Evolutionary conservation across 768 basidiomycete species (phyloP), one percentile per base, ranked within the genome.

Genomic region (Hygrocybe punicea): DNA sequence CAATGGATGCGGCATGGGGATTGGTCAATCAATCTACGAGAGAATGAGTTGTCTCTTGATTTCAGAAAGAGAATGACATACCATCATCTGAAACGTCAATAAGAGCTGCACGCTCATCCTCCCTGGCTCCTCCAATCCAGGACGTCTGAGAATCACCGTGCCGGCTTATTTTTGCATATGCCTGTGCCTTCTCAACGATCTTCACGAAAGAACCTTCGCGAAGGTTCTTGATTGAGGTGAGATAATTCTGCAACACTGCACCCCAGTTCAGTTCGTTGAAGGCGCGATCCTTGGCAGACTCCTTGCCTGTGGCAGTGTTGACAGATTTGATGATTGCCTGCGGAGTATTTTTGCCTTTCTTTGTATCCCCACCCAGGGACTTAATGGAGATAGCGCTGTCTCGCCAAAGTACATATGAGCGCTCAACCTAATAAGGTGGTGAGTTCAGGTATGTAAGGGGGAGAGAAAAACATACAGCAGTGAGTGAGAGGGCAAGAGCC

Each of bases 361-460:
- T 29, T 29, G 29, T 29, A 29, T 29, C 29, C 29, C 29, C 29
- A 29, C 29, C n/a, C 2, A 39, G 19, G 19, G 51, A 52, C 51
- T 52, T 33, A 11, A 37, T 35, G 11, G 51, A 34, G 16, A 52
- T 52, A 6, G 8, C 21, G 17, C 33, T 33, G 17, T 52, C 51
- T 35, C 17, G 8, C 51, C 51, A 52, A 17, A 52, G 37, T 17
- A 14, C 17, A 35, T 37, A 52, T 21, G 51, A 24, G 13, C 51
- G 51, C 37, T 52, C 51, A n/a, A 52, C 51, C 51, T 52, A 36
- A 17, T 33, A 36, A 36, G n/a, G 34, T 51, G 29, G 33, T 51
- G 23, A 34, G 50, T 19, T 14, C 11, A 33, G 5, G 23, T 13
- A 34, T 17, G 11, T 19, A 37, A n/a, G 14, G 17, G 3, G 29